phyloP scores from a whole-genome alignment of 2,329 filamentous ascomycete genomes.

The Penicillium sp. region DNA sequence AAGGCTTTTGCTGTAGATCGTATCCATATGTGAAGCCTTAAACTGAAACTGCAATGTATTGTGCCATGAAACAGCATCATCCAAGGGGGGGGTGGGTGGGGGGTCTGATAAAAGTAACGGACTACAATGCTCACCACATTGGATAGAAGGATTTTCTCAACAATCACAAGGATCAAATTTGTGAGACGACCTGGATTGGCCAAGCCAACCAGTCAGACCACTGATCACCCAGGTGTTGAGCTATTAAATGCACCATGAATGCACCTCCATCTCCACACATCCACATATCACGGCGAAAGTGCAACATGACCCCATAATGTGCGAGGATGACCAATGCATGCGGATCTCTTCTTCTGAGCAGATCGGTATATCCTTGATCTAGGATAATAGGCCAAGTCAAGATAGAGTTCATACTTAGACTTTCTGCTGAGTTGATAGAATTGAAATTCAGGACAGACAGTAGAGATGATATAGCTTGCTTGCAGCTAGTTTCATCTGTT shows the following conservation, averaged over 20 bases:
- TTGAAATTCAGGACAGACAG: background rate
- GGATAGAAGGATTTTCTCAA: no score
- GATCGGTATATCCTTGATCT: conserved; percentile 27
- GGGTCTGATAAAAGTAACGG: no score
- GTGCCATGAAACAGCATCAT: no score
- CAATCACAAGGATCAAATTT: no score
- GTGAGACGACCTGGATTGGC: conserved; percentile 3
- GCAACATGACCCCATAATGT: conserved; percentile 41
- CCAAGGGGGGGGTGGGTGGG: no score
- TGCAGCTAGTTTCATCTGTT: background rate
- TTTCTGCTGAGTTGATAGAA: background rate
- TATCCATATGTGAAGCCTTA: no score
- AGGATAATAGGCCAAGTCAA: conserved; percentile 8
- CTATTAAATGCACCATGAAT: conserved; percentile 26
- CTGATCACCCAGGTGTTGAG: conserved; percentile 22
- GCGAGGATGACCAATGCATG: conserved; percentile 44
- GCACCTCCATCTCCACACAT: conserved; percentile 33
- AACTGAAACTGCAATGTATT: no score
- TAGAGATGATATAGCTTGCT: conserved; percentile 1
- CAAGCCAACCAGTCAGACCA: conserved; percentile 22
- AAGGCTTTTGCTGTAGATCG: no score
- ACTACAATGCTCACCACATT: no score
- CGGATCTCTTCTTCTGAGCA: conserved; percentile 33
- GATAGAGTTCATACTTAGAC: background rate
- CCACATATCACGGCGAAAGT: conserved; percentile 39